A percentile compares a stretch with the other conserved stretches of the same genome.
These are phyloP conservation scores for Handroanthus guayacan DNA, from an alignment of 257 asterid genomes.

Conservation along the genomic window DNA sequence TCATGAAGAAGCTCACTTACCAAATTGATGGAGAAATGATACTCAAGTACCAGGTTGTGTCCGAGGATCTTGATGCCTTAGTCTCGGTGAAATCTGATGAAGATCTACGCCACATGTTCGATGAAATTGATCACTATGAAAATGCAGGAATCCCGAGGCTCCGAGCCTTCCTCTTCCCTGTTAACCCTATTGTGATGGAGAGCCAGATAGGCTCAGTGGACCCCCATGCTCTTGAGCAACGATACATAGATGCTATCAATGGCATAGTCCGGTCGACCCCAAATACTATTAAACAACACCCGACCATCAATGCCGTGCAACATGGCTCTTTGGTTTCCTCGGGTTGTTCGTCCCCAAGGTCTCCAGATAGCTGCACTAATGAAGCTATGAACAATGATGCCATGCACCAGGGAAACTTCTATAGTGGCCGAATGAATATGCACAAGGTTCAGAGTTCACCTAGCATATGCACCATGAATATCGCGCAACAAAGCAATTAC, in stretches of 20 bases:
- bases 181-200: constrained; percentile 45
- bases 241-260: constrained; percentile 77
- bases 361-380: constrained; percentile 60
- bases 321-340: constrained; percentile 51
- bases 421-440: constrained; percentile 41
- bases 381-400: constrained; percentile 44
- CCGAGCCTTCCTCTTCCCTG: constrained; percentile 77
- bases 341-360: constrained; percentile 64
- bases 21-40: constrained; percentile 69
- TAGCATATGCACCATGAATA: constrained; percentile 54
- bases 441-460: constrained; percentile 80
- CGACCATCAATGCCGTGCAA: constrained; percentile 35
- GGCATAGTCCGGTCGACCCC: constrained; percentile 50
- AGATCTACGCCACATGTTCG: constrained; percentile 80
- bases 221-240: constrained; percentile 61
- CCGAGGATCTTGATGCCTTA: constrained; percentile 88
- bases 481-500: constrained; percentile 44
- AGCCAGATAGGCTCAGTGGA: constrained; percentile 38
- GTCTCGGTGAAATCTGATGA: constrained; percentile 78
- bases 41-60: constrained; percentile 74
- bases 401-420: constrained; percentile 23
- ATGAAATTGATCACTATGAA: constrained; percentile 62
- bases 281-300: constrained; percentile 36
- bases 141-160: constrained; percentile 56
- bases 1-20: constrained; percentile 78